Evolutionary conservation across 768 basidiomycete genomes (phyloP).

Genomic region (Tricholoma saponaceum): DNA sequence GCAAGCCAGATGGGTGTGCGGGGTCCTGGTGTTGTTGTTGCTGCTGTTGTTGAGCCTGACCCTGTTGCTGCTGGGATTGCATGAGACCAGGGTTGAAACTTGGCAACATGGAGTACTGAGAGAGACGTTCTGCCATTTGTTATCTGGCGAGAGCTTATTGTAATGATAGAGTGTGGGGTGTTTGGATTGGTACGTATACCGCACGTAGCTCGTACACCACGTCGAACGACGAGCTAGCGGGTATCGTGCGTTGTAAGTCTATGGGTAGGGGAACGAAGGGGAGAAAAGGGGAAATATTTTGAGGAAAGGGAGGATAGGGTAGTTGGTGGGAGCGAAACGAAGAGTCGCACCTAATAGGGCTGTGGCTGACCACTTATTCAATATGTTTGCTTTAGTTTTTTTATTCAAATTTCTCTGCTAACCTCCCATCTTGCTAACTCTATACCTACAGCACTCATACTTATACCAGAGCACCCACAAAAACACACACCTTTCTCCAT

Average conservation of each 20-base stretch:
- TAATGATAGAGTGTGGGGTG: conserved; percentile 18
- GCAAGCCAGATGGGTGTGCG: conserved; percentile 33
- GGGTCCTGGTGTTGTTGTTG: conserved; percentile 36
- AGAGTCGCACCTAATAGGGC: conserved; percentile 35
- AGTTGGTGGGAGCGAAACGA: conserved; percentile 58
- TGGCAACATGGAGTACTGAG: conserved; percentile 52
- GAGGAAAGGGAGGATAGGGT: conserved; percentile 48
- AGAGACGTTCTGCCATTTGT: conserved; percentile 60
- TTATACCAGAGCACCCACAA: no score
- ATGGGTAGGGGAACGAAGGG: conserved; percentile 22
- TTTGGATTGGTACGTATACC: conserved; percentile 10
- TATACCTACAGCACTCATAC: no score
- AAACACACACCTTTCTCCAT: no score
- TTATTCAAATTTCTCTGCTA: conserved; percentile 12
- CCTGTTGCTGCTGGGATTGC: conserved; percentile 41
- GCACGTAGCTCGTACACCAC: conserved; percentile 19
- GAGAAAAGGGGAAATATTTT: conserved; percentile 21
- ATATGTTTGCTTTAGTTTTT: conserved; percentile 40
- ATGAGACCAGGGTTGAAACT: conserved; percentile 43
- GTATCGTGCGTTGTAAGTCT: conserved; percentile 11
- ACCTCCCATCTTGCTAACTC: conserved; percentile 2
- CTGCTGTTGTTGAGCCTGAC: conserved; percentile 40
- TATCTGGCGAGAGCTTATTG: conserved; percentile 15
- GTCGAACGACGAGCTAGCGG: conserved; percentile 14
- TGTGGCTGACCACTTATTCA: conserved; percentile 38